Percentiles rank a stretch among this genome's conserved stretches.
Evolutionary conservation across 2,329 filamentous ascomycete genomes (phyloP).

Genomic region (Fusarium nurragi): DNA sequence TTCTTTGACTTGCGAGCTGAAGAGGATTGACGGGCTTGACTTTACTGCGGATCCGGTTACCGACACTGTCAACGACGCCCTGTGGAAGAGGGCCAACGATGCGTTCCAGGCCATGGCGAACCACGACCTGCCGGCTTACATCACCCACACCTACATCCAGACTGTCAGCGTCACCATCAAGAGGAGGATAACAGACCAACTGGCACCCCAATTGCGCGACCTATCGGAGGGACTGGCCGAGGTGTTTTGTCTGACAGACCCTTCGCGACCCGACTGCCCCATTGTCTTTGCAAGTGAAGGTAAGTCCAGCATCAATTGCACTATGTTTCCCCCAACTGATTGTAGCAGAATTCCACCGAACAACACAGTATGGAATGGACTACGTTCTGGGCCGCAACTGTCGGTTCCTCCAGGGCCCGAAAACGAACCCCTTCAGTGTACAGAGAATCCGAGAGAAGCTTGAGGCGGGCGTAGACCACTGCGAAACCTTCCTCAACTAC

Average conservation of each 20-base stretch:
- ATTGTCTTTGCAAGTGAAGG: conserved; percentile 82
- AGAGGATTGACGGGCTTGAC: conserved; percentile 63
- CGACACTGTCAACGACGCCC: conserved; percentile 64
- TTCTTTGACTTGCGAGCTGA: conserved; percentile 69
- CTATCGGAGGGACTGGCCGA: conserved; percentile 80
- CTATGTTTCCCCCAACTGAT: not conserved
- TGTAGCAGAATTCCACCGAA: conserved; percentile 72
- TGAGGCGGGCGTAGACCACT: conserved; percentile 72
- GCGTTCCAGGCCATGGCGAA: conserved; percentile 72
- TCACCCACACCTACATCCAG: conserved; percentile 74
- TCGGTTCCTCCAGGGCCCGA: conserved; percentile 79
- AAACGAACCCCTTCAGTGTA: conserved; percentile 71
- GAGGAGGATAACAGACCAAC: conserved; percentile 71
- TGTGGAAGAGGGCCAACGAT: conserved; percentile 70
- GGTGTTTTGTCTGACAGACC: conserved; percentile 80
- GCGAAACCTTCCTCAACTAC: conserved; percentile 80
- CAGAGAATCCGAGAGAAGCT: conserved; percentile 70
- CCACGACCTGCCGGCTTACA: conserved; percentile 77
- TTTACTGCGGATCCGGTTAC: conserved; percentile 63
- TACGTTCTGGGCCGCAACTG: conserved; percentile 82
- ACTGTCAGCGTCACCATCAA: conserved; percentile 76
- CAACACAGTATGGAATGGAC: conserved; percentile 77
- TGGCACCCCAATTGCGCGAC: conserved; percentile 70
- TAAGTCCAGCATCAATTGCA: conserved; percentile 45
- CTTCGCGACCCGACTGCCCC: conserved; percentile 76